Evolutionary conservation across 208 protist genomes (phyloP), one percentile per base, ranked within the genome.

Genomic region (Leptomonas seymouri): DNA sequence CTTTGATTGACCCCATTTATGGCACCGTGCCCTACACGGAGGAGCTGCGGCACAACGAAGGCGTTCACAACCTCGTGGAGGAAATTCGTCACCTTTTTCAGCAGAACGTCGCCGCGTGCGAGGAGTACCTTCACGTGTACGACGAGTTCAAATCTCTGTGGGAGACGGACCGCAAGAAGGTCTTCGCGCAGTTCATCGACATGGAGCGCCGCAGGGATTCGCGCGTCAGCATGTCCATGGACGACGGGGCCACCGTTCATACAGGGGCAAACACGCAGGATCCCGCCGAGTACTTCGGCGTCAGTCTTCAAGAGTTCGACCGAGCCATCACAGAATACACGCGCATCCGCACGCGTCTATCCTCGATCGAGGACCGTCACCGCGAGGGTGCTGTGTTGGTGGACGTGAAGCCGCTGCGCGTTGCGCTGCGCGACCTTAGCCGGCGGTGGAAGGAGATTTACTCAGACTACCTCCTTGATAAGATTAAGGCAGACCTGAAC

Each of bases 371-470:
- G 60, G 89, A 94, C 70, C 82, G 82, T n/a, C 93, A 90, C 57
- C 78, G 84, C 34, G 87, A 98, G 67, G 90, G 93, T 20, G 98
- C 97, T 76, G 78, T 99, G 21, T 63, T 86, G 31, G 91, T 99
- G 44, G 96, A 99, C 67, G 91, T 97, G n/a, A 96, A 97, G 67
- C 98, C 98, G 41, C 82, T 99, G 39, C 97, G 97, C 60, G 73
- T 98, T 27, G 86, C 97, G 6, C 84, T 99, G 45, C 82, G 89
- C 46, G 90, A 97, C 49, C 88, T 90, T 27, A 95, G 95, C 76
- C 93, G 92, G 46, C 93, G 96, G 60, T 99, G 98, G 97, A 95
- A 93, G 63, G 95, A 97, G 58, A 96, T 92, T 74, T 99, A 95
- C 81, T 97, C 97, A 0, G 88, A 94, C 74, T 97, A 96, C 84